Evolutionary conservation across 164 flowering plant genomes (phyloP), one percentile per base, ranked within the genome.

Genomic region (Buxus sempervirens): DNA sequence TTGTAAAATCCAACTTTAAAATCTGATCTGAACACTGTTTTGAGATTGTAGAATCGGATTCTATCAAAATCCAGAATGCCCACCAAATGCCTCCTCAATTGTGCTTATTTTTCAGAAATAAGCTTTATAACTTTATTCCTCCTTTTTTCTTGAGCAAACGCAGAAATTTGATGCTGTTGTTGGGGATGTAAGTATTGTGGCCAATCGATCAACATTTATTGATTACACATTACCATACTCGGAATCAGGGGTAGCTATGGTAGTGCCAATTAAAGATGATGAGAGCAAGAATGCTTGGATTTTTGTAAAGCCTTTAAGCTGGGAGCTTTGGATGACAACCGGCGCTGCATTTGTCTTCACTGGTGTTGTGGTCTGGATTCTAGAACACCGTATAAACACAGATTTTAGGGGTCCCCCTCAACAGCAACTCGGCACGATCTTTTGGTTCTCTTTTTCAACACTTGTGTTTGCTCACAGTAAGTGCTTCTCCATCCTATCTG

Each of bases 401-500:
- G 76, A 77, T 28, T 77, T 77, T 58, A 60, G 70, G 1, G 79
- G 76, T 8, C 32, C 79, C 21, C 54, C 54, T 20, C 15, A 42
- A 0, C 67, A 73, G 32, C 79, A 76, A 38, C 22, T 57, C 16
- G 76, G 79, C 58, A 69, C 20, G 45, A 32, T 72, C 27, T 60
- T 79, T 9, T 65, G 66, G 76, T 79, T 74, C 22, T 62, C 82
- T 20, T 79, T 77, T 48, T 68, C 77, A 0, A 72, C 76, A 10
- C 16, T 75, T 25, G 80, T 71, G 16, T 71, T 75, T 54, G 72
- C 81, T n/a, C 79, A 82, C 0, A 72, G 82, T 82, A 74, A 67
- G 25, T 21, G 20, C 27, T 22, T 20, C 54, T 54, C 19, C 36
- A 2, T 56, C 38, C 38, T 7, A 32, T 32, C 7, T 32, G 38